Evolutionary conservation across 148 eudicot species (phyloP).

Genomic region (Spergularia bocconei): DNA sequence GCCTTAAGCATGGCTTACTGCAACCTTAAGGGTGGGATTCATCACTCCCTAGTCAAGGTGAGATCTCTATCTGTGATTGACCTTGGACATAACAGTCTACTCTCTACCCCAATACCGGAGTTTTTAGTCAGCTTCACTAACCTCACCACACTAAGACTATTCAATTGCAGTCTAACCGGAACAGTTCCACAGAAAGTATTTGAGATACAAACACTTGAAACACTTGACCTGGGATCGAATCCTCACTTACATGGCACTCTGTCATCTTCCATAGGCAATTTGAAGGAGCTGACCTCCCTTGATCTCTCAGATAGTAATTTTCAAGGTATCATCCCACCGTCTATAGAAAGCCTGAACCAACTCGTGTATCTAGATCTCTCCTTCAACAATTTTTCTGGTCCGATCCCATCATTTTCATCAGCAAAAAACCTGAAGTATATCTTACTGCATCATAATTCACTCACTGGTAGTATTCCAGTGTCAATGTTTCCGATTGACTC

Average conservation of each 20-base stretch:
- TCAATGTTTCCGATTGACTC: slow-evolving; percentile 13
- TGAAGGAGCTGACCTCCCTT: slow-evolving; percentile 16
- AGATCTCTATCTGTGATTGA: slow-evolving; percentile 26
- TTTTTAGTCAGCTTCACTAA: slow-evolving; percentile 28
- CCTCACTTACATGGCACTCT: slow-evolving; percentile 15
- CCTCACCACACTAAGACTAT: slow-evolving; percentile 22
- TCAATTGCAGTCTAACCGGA: slow-evolving; percentile 27
- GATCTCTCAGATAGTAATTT: neutral
- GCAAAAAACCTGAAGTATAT: slow-evolving; percentile 27
- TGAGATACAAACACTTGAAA: slow-evolving; percentile 27
- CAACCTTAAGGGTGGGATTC: slow-evolving; percentile 31
- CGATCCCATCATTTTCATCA: slow-evolving; percentile 25
- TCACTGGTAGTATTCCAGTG: slow-evolving; percentile 48
- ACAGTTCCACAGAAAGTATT: slow-evolving; percentile 31
- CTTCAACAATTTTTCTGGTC: slow-evolving; percentile 27
- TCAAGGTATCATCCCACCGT: slow-evolving; percentile 21
- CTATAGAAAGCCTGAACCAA: neutral
- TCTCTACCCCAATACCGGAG: slow-evolving; percentile 24
- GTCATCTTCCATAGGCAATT: slow-evolving; percentile 23
- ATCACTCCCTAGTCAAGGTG: slow-evolving; percentile 25
- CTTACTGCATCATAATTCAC: slow-evolving; percentile 30
- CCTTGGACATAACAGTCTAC: slow-evolving; percentile 12
- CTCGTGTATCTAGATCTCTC: slow-evolving; percentile 18
- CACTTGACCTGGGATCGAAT: slow-evolving; percentile 22
- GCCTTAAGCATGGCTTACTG: slow-evolving; percentile 34